A percentile compares a stretch with the other conserved stretches of the same genome.
Evolutionary conservation across 2,329 filamentous ascomycete genomes (phyloP).

Genomic region (Aureobasidium sp.): DNA sequence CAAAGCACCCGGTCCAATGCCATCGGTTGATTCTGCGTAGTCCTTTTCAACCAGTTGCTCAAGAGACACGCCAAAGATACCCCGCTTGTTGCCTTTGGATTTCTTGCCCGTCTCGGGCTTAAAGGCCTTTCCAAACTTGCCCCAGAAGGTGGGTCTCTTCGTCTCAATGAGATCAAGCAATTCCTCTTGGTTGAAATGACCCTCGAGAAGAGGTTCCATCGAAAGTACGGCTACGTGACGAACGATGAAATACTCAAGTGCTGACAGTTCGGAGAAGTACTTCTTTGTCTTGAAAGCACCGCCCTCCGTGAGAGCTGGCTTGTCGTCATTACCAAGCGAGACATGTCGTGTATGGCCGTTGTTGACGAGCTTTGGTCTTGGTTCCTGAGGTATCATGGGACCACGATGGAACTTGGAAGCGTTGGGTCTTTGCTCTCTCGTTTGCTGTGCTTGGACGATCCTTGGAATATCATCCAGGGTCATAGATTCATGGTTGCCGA

Average conservation of each 20-base stretch:
- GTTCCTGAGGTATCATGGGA: conserved; percentile 59
- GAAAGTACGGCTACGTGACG: conserved; percentile 89
- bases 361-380: conserved; percentile 56
- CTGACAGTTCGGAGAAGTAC: conserved; percentile 94
- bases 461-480: conserved; percentile 94
- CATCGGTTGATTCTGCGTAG: conserved; percentile 94
- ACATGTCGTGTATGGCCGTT: conserved; percentile 60
- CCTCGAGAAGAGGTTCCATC: conserved; percentile 86
- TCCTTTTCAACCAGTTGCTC: conserved; percentile 88
- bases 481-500: conserved; percentile 83
- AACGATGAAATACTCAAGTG: conserved; percentile 94
- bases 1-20: conserved; percentile 83
- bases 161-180: conserved; percentile 88
- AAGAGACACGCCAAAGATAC: conserved; percentile 82
- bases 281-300: conserved; percentile 58
- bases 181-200: conserved; percentile 89
- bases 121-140: conserved; percentile 94
- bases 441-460: conserved; percentile 92
- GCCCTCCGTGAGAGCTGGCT: conserved; percentile 25
- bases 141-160: conserved; percentile 92
- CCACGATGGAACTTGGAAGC: conserved; percentile 69
- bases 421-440: conserved; percentile 78
- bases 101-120: conserved; percentile 49
- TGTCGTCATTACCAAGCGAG: conserved; percentile 50
- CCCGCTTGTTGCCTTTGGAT: conserved; percentile 80